Conservation (phyloP, 192 early-diverging fungal species). For the Chytriomyces confervae region DNA sequence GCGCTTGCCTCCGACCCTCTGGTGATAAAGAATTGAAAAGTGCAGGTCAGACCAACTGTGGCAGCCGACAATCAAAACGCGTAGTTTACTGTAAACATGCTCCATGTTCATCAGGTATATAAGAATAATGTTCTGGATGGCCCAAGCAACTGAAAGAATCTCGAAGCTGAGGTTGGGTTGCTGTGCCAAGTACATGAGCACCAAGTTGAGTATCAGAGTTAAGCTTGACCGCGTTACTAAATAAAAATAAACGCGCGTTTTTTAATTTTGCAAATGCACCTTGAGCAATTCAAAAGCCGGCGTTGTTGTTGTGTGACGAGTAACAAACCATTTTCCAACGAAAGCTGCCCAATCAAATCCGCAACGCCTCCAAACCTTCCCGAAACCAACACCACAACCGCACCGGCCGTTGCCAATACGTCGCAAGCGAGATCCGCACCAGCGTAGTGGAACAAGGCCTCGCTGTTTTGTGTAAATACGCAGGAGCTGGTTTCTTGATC, state of each 20-base stretch:
- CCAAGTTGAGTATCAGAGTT: neutral
- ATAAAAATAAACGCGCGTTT: no score
- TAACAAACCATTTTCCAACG: no score
- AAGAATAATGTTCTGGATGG: neutral
- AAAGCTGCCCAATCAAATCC: no score
- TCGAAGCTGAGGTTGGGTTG: neutral
- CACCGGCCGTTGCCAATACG: neutral
- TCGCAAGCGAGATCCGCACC: neutral
- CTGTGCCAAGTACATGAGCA: neutral
- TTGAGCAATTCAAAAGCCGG: no score
- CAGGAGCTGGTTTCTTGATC: neutral
- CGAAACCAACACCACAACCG: neutral
- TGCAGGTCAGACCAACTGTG: no score
- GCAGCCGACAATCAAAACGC: no score
- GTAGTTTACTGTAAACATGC: no score
- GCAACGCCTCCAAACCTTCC: no score
- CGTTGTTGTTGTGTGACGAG: no score
- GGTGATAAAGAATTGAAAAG: no score
- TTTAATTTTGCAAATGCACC: neutral
- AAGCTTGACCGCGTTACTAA: neutral
- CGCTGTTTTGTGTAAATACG: neutral
- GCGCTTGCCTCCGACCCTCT: no score
- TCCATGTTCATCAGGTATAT: neutral
- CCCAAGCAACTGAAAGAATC: neutral
- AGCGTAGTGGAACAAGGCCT: neutral